A percentile compares a stretch with the other conserved stretches of the same genome.
Evolutionary conservation across 371 early-diverging fungal genomes (phyloP).

Genomic region (Blakeslea trispora): DNA sequence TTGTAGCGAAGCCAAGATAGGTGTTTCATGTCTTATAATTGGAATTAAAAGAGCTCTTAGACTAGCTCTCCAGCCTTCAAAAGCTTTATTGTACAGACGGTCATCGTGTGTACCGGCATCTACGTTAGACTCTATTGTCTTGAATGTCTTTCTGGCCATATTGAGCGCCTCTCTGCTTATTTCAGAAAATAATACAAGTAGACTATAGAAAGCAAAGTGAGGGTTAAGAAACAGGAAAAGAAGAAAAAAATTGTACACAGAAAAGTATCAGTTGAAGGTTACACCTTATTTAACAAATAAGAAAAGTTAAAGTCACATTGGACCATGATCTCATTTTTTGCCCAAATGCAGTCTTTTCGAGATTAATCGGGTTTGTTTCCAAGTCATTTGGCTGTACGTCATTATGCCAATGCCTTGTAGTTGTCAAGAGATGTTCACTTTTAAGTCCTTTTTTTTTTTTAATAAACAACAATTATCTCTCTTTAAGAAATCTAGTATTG

Average conservation of each 20-base stretch:
- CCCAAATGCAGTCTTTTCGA: not conserved
- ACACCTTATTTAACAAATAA: not conserved
- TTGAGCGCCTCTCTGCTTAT: too few species aligned
- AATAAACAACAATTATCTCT: too few species aligned
- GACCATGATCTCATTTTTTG: not conserved
- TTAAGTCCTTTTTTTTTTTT: too few species aligned
- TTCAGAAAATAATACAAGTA: too few species aligned
- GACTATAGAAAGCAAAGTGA: not conserved
- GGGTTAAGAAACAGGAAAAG: constrained; percentile 13
- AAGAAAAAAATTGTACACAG: constrained; percentile 1
- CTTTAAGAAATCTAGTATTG: too few species aligned
- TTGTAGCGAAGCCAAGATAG: constrained; percentile 58
- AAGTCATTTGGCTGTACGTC: too few species aligned
- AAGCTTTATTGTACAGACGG: constrained; percentile 46
- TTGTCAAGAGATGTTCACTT: too few species aligned
- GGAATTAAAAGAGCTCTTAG: constrained; percentile 56
- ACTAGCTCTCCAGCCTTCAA: constrained; percentile 48
- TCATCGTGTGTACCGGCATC: constrained; percentile 56
- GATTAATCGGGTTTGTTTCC: not conserved
- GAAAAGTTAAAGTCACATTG: not conserved
- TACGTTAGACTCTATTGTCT: constrained; percentile 36
- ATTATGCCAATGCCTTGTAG: too few species aligned
- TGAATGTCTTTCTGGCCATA: constrained; percentile 44
- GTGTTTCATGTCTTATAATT: constrained; percentile 56
- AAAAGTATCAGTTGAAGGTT: not conserved